Base-by-base conservation (phyloP, 2,329 filamentous ascomycete genomes). In the Parasarocladium wereldwijsianum region DNA sequence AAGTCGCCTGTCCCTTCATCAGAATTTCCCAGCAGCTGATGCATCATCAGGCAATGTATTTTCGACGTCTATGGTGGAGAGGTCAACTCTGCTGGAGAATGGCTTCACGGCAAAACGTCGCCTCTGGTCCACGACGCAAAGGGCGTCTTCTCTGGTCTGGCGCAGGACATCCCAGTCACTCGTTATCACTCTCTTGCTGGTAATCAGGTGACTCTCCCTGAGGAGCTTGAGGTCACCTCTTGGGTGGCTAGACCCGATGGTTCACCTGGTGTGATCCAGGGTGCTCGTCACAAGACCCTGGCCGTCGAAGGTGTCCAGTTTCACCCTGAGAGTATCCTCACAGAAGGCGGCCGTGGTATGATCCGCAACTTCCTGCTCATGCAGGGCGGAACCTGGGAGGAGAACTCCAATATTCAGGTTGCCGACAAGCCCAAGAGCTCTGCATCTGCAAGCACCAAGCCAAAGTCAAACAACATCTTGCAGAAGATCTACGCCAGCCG, bases 261-360 rank as follows among this genome's bases (percentile, higher is more conserved):
- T 30, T 73, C 72, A 17, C 84, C 80, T 39, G 82, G 81, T 17
- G 75, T 96, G 35, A 98, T 98, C 43, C 94, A 96, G 79, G 90
- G 90, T 26, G 81, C 98, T 26, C 76, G 90, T 26, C 90, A 98
- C 61, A 93, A 87, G 59, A 71, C 90, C 46, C 80, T 77, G 44
- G 70, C 82, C 2, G 66, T 96, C n/a, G 90, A 98, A 52, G 90
- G 86, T 23, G 90, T 98, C 11, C 90, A 98, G 49, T 98, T 96
- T 44, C 90, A 98, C 43, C 90, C 90, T 0, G 90, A 98, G 55
- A 96, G 87, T 50, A 98, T 98, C 34, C 60, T 98, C 30, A 94
- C 87, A 0, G 84, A 80, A 26, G 74, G 90, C 34, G 90, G 92
- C 4, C 76, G 86, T 20, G 58, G 69, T 20, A 94, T 98, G 82